These are phyloP conservation scores for Cyclotella cryptica DNA, from an alignment of 108 stramenopile genomes.

Conservation along the genomic window DNA sequence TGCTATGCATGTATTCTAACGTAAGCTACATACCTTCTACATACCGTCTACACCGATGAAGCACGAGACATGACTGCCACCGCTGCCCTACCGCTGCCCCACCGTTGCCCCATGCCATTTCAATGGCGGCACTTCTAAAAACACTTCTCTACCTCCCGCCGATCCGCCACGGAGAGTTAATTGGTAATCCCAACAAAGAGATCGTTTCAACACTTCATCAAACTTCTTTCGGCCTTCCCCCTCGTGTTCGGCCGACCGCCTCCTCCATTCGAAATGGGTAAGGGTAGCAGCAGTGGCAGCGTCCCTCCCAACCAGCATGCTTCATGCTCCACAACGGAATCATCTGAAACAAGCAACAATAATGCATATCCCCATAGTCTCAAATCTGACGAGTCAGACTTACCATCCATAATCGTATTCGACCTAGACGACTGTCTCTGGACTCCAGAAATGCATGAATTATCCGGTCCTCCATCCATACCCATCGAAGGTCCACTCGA, in stretches of 20 bases:
- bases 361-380: not conserved
- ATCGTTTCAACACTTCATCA: not conserved
- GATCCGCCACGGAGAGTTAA: too few species aligned
- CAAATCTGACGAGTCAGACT: constrained; percentile 1
- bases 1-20: too few species aligned
- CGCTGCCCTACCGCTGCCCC: too few species aligned
- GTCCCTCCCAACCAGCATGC: not conserved
- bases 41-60: too few species aligned
- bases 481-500: constrained; percentile 63
- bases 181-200: not conserved
- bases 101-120: too few species aligned
- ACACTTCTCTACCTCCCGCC: too few species aligned
- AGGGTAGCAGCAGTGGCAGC: not conserved
- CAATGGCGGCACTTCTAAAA: too few species aligned
- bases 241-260: not conserved
- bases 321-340: not conserved
- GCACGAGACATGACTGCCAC: too few species aligned
- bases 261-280: not conserved
- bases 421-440: constrained; percentile 79
- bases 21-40: too few species aligned
- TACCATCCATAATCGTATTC: constrained; percentile 76
- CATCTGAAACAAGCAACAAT: not conserved
- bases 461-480: constrained; percentile 59
- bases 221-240: not conserved
- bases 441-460: constrained; percentile 80